Evolutionary conservation across 2,329 filamentous ascomycete genomes (phyloP).

Genomic region (Fusarium mundagurra): DNA sequence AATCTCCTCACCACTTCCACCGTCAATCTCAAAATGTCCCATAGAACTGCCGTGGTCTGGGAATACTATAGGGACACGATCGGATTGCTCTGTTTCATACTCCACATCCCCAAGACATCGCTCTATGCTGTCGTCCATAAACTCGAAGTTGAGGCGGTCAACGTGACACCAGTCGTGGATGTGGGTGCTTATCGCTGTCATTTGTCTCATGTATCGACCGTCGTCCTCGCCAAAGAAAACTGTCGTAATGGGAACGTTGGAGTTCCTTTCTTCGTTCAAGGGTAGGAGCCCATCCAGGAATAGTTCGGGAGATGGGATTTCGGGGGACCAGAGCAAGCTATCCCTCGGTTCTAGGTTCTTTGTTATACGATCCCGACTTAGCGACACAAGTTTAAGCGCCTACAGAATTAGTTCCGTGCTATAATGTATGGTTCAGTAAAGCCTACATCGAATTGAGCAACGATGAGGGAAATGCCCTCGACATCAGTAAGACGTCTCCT

Average conservation of each 20-base stretch:
- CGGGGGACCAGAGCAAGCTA: slow-evolving; percentile 21
- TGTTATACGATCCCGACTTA: not conserved
- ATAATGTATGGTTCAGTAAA: rapidly evolving
- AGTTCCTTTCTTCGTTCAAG: rapidly evolving
- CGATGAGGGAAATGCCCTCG: not conserved
- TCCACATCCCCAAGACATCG: not conserved
- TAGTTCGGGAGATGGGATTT: not conserved
- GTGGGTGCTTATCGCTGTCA: not conserved
- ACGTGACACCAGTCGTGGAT: not conserved
- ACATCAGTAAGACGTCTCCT: not conserved
- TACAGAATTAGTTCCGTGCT: not conserved
- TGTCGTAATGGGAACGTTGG: not conserved
- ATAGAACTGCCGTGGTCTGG: not conserved
- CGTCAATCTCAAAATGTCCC: not conserved
- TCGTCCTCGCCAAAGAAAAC: slow-evolving; percentile 21
- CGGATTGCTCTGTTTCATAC: not conserved
- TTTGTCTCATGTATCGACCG: not conserved
- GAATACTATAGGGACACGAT: rapidly evolving
- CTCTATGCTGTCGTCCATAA: not conserved
- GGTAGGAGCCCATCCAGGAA: not conserved
- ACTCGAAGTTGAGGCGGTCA: not conserved
- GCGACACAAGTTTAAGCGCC: slow-evolving; percentile 22
- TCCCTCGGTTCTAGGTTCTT: not conserved
- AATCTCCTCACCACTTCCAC: slow-evolving; percentile 13
- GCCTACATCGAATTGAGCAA: not conserved